These are phyloP conservation scores for Amanita rubescens DNA, from an alignment of 768 basidiomycete genomes.

Conservation along the genomic window DNA sequence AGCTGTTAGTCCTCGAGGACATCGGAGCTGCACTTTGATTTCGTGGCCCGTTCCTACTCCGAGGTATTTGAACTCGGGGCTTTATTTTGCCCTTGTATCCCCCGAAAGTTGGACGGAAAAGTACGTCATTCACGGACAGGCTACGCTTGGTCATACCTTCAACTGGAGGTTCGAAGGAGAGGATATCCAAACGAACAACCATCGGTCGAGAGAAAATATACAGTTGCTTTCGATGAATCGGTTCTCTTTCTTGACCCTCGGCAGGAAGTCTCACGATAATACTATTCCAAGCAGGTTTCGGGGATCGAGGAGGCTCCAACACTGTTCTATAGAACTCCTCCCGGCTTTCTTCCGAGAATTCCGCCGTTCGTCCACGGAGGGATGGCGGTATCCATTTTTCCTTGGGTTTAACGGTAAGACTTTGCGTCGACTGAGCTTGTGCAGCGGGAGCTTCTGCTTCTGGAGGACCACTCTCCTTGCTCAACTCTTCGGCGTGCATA, in stretches of 20 bases:
- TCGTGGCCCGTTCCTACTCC: constrained; percentile 20
- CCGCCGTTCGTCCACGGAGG: constrained; percentile 30
- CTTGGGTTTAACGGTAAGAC: constrained; percentile 18
- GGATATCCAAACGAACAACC: constrained; percentile 51
- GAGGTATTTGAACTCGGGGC: constrained; percentile 37
- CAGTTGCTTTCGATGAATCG: constrained; percentile 42
- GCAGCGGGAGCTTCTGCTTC: constrained; percentile 19
- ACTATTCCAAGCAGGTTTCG: constrained; percentile 30
- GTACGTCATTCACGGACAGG: constrained; percentile 54
- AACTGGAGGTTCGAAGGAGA: constrained; percentile 67
- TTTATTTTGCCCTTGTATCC: constrained; percentile 31
- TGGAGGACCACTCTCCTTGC: constrained; percentile 21
- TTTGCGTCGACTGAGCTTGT: constrained; percentile 13
- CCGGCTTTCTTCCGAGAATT: constrained; percentile 26
- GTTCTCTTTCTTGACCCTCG: constrained; percentile 31
- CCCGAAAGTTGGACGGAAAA: constrained; percentile 44
- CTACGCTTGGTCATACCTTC: constrained; percentile 56
- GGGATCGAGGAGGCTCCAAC: constrained; percentile 40
- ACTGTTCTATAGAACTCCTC: constrained; percentile 42
- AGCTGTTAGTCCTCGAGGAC: constrained; percentile 18
- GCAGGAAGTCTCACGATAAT: constrained; percentile 44
- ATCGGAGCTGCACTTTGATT: constrained; percentile 22
- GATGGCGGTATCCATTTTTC: constrained; percentile 58
- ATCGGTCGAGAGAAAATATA: constrained; percentile 31
- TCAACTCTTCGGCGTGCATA: constrained; percentile 45